Evolutionary conservation across 352 stramenopile species (phyloP), one percentile per base, ranked within the genome.

Genomic region (Phytophthora pisi): DNA sequence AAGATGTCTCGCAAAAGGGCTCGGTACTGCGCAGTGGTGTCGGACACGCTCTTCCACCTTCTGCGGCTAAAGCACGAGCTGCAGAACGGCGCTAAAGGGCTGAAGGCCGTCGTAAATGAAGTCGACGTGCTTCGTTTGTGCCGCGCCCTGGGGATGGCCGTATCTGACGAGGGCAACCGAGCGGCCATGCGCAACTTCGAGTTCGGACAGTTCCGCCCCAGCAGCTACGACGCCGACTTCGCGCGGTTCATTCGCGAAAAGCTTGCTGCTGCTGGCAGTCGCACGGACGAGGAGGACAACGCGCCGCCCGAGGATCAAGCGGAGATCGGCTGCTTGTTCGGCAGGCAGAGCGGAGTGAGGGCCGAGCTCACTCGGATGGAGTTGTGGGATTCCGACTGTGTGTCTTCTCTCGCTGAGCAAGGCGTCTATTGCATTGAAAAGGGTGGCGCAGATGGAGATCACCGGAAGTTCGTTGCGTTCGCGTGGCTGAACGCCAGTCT

Each of bases 101-200:
- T 90, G 40, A 92, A 94, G 63, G 68, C 76, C 5, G 72, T 90
- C 26, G 61, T 92, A 24, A 64, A 90, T 36, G 82, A 95, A 61
- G 53, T 82, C 8, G 84, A 91, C 28, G 75, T 94, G 20, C 51
- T 91, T 42, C 82, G 82, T 0, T 66, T 92, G 53, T 84, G 84
- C 57, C 77, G 64, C 11, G 73, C 62, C 42, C 51, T 94, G 2
- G 77, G 78, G 20, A 77, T 84, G 66, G 23, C 86, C 10, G 36
- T 72, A 1, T 65, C 51, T 0, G 11, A 58, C 20, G 56, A 65
- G 6, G 66, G 69, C 20, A 64, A 72, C 26, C 11, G n/a, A 34
- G 61, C 52, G 16, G 18, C 40, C 10, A 70, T 49, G 40, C 28
- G 60, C 63, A 74, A 84, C 13, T 89, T 89, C 24, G 70, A 86